These are phyloP conservation scores for Blastomyces parvus DNA, from an alignment of 2,329 filamentous ascomycete genomes.

Conservation along the genomic window DNA sequence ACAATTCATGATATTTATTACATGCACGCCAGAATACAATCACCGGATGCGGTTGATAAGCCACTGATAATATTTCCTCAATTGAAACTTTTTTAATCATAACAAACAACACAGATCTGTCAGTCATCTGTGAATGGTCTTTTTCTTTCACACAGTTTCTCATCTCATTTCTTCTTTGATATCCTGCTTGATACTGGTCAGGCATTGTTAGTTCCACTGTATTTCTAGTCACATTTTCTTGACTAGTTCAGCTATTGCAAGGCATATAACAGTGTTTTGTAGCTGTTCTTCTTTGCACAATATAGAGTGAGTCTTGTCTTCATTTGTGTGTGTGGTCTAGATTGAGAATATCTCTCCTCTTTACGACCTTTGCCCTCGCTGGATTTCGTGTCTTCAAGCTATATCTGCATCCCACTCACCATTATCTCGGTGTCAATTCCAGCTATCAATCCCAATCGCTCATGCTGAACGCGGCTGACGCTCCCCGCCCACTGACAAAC, in stretches of 20 bases:
- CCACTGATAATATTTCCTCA: not conserved
- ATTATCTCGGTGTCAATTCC: not conserved
- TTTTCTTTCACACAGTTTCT: constrained; percentile 1
- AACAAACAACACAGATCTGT: not conserved
- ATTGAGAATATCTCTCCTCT: no score
- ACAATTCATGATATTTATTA: not conserved
- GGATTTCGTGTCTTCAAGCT: not conserved
- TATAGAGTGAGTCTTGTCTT: not conserved
- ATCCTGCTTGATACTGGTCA: not conserved
- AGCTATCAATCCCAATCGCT: not conserved
- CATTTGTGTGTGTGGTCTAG: not conserved
- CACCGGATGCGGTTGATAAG: not conserved
- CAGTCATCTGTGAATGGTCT: not conserved
- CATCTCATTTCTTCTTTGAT: not conserved
- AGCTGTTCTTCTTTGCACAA: not conserved
- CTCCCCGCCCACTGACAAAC: not conserved
- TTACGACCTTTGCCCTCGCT: not conserved
- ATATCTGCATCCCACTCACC: not conserved
- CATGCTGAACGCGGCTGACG: not conserved
- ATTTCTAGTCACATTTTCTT: not conserved
- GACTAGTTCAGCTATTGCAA: not conserved
- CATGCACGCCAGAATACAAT: not conserved
- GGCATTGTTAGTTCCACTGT: not conserved
- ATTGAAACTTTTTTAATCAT: not conserved
- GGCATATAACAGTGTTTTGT: no score